A percentile compares a stretch with the other conserved stretches of the same genome.
Evolutionary conservation across 2,329 filamentous ascomycete species (phyloP).

Genomic region (Gnomoniopsis sp.): DNA sequence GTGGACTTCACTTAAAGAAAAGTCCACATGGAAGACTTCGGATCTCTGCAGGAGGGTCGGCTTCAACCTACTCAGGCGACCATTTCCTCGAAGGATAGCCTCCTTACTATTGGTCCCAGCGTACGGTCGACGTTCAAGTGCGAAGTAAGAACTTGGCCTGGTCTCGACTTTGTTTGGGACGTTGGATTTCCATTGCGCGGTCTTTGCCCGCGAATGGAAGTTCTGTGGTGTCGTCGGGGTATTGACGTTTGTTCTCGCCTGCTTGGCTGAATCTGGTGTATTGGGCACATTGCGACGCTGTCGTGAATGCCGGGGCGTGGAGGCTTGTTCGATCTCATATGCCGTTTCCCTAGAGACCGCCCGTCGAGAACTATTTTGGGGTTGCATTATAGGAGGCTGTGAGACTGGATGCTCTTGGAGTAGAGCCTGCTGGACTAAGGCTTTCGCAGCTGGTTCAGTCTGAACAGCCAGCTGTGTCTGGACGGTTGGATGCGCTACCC

Average conservation of each 20-base stretch:
- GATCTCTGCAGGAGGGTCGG: constrained; percentile 8
- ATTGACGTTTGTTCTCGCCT: constrained; percentile 14
- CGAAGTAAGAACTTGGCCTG: constrained; percentile 6
- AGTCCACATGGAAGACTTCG: constrained; percentile 42
- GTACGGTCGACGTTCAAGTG: constrained; percentile 24
- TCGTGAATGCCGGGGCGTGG: neutral
- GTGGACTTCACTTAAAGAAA: constrained; percentile 35
- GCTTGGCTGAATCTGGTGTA: constrained; percentile 24
- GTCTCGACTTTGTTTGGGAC: neutral
- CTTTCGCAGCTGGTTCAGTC: neutral
- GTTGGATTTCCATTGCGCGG: constrained; percentile 20
- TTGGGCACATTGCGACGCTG: neutral
- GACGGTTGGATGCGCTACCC: neutral
- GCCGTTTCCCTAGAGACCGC: neutral
- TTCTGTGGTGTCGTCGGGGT: constrained; percentile 14
- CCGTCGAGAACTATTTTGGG: neutral
- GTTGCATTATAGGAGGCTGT: neutral
- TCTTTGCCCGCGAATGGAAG: constrained; percentile 16
- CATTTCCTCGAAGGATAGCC: constrained; percentile 18
- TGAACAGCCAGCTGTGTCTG: neutral
- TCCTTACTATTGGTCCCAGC: constrained; percentile 17
- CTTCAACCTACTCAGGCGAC: constrained; percentile 14
- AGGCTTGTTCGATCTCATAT: neutral
- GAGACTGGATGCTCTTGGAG: neutral
- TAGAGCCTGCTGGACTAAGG: neutral